Evolutionary conservation across 768 basidiomycete species (phyloP).

Genomic region (Naganishia vaughanmartiniae): DNA sequence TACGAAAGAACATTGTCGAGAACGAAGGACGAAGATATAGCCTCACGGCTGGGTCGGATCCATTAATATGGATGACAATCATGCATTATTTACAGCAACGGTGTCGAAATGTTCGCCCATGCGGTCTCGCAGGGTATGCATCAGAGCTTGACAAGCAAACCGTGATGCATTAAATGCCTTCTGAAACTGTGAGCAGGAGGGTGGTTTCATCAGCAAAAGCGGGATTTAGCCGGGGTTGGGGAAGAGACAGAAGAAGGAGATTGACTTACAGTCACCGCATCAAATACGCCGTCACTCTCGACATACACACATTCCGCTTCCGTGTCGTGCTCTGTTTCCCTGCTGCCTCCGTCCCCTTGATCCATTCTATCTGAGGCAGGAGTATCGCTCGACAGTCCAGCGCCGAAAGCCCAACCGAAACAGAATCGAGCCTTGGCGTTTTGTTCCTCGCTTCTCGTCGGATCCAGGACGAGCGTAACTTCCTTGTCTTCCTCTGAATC

Average conservation of each 20-base stretch:
- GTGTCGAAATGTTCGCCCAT: conserved; percentile 18
- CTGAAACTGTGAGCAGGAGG: conserved; percentile 23
- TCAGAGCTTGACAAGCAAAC: conserved; percentile 23
- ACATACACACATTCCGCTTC: conserved; percentile 35
- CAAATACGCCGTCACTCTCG: conserved; percentile 47
- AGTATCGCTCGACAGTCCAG: conserved; percentile 30
- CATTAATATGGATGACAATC: background rate
- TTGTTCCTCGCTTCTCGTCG: conserved; percentile 26
- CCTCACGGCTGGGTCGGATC: background rate
- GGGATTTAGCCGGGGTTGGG: background rate
- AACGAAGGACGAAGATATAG: background rate
- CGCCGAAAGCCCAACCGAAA: conserved; percentile 48
- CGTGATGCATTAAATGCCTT: conserved; percentile 30
- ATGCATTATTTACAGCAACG: background rate
- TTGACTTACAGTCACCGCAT: conserved; percentile 26
- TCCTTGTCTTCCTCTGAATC: conserved; percentile 18
- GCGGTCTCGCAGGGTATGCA: conserved; percentile 5
- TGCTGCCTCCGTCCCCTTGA: background rate
- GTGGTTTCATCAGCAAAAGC: background rate
- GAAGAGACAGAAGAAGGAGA: too few species aligned
- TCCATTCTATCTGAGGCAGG: background rate
- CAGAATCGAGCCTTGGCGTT: conserved; percentile 34
- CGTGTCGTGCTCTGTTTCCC: conserved; percentile 24
- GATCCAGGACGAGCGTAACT: conserved; percentile 42
- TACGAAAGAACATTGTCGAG: too few species aligned